phyloP scores from a whole-genome alignment of 2,329 filamentous ascomycete species.

The Xylaria sp. region DNA sequence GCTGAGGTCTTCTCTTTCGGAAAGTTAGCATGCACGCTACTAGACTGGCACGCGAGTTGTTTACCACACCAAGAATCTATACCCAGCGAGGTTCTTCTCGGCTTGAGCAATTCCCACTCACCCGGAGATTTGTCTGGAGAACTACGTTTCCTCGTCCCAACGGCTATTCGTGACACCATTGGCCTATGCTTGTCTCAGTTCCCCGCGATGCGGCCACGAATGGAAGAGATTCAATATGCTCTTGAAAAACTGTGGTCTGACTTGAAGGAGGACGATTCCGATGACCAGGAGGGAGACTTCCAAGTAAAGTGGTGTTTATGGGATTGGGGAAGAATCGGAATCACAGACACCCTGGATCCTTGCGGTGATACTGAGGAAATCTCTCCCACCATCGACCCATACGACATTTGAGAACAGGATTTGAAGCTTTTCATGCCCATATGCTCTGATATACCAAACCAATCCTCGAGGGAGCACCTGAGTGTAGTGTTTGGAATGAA shows the following conservation, averaged over 20 bases:
- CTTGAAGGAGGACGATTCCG: not conserved
- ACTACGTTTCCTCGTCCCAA: not conserved
- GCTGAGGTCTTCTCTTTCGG: conserved; percentile 8
- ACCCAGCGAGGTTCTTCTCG: not conserved
- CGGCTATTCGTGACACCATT: not conserved
- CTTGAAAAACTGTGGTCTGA: not conserved
- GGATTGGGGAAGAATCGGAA: not conserved
- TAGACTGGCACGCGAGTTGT: not conserved
- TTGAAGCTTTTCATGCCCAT: not conserved
- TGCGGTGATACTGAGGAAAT: not conserved
- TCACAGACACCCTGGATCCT: not conserved
- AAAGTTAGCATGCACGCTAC: not conserved
- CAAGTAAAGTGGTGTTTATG: not conserved
- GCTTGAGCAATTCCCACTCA: not conserved
- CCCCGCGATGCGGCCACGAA: not conserved
- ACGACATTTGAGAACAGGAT: not conserved
- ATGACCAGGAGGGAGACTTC: not conserved
- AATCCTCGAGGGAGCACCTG: too few species aligned
- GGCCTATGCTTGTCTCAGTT: not conserved
- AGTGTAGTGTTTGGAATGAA: too few species aligned
- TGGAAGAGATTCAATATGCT: not conserved
- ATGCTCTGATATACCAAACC: not conserved
- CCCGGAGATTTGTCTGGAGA: not conserved
- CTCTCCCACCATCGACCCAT: not conserved
- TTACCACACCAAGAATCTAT: not conserved